Evolutionary conservation across 2,329 filamentous ascomycete species (phyloP).

Genomic region (Paracamarosporium sp.): DNA sequence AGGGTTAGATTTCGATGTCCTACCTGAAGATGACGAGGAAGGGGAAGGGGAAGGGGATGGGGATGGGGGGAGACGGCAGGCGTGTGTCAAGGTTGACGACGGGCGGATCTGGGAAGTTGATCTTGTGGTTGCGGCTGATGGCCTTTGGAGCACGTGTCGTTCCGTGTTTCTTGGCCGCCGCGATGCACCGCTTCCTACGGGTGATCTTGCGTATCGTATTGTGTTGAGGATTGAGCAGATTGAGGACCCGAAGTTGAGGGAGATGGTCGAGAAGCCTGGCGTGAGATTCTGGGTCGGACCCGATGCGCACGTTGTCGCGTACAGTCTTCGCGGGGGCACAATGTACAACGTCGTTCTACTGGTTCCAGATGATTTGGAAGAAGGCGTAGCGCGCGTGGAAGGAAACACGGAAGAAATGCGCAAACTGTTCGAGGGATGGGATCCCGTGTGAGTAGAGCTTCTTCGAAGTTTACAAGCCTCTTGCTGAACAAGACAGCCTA

Average conservation of each 20-base stretch:
- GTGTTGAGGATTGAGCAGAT: slow-evolving; percentile 62
- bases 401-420: slow-evolving; percentile 68
- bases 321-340: slow-evolving; percentile 64
- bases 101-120: slow-evolving; percentile 57
- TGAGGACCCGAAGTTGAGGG: slow-evolving; percentile 56
- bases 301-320: slow-evolving; percentile 66
- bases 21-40: background rate
- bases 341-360: slow-evolving; percentile 73
- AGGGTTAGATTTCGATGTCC: slow-evolving; percentile 55
- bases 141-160: slow-evolving; percentile 67
- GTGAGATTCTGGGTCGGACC: slow-evolving; percentile 71
- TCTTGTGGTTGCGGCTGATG: slow-evolving; percentile 69
- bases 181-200: slow-evolving; percentile 63
- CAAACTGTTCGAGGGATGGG: slow-evolving; percentile 67
- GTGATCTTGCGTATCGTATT: slow-evolving; percentile 70
- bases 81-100: slow-evolving; percentile 49
- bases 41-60: background rate
- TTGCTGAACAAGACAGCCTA: slow-evolving; percentile 23
- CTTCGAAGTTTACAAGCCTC: slow-evolving; percentile 30
- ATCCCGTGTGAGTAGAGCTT: slow-evolving; percentile 60
- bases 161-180: slow-evolving; percentile 54
- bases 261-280: slow-evolving; percentile 60
- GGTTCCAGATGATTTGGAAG: slow-evolving; percentile 67
- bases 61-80: slow-evolving; percentile 19
- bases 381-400: slow-evolving; percentile 57